A percentile compares a stretch with the other conserved stretches of the same genome.
Evolutionary conservation across 352 stramenopile genomes (phyloP).

Genomic region (Elongisporangium undulatum): DNA sequence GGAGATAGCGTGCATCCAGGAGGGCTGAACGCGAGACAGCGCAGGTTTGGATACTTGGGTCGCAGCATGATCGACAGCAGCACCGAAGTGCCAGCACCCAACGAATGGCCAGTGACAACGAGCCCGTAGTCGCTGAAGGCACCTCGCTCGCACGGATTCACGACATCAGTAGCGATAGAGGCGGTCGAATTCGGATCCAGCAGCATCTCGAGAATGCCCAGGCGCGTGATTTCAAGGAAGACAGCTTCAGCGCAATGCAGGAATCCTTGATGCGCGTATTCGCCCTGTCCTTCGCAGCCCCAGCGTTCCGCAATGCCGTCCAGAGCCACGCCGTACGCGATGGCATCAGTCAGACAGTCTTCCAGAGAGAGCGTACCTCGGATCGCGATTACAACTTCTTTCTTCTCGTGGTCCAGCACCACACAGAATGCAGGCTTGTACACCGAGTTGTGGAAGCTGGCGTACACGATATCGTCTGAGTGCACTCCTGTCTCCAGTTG

Average conservation of each 20-base stretch:
- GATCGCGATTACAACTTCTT: slow-evolving; percentile 77
- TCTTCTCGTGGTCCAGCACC: slow-evolving; percentile 65
- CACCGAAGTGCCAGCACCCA: slow-evolving; percentile 69
- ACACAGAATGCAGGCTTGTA: slow-evolving; percentile 82
- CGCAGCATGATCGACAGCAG: slow-evolving; percentile 75
- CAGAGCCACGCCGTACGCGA: slow-evolving; percentile 78
- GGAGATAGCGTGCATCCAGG: slow-evolving; percentile 79
- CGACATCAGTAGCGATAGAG: slow-evolving; percentile 33
- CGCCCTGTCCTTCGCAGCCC: slow-evolving; percentile 59
- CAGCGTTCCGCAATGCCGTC: slow-evolving; percentile 61
- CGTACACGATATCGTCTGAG: slow-evolving; percentile 76
- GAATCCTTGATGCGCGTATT: slow-evolving; percentile 83
- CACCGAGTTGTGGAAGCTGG: slow-evolving; percentile 74
- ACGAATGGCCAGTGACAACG: slow-evolving; percentile 77
- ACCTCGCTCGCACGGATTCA: slow-evolving; percentile 61
- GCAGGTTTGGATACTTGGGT: slow-evolving; percentile 72
- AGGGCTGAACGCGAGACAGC: slow-evolving; percentile 77
- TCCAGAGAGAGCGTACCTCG: slow-evolving; percentile 82
- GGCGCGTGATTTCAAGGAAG: slow-evolving; percentile 67
- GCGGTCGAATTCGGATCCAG: slow-evolving; percentile 56
- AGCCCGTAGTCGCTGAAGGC: slow-evolving; percentile 71
- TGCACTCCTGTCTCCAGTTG: slow-evolving; percentile 70
- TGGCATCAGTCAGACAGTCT: slow-evolving; percentile 84
- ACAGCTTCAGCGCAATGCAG: slow-evolving; percentile 69
- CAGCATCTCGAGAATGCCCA: slow-evolving; percentile 83